Evolutionary conservation across 2,329 filamentous ascomycete genomes (phyloP), one percentile per base, ranked within the genome.

Genomic region (Corniculantispora saksenae): DNA sequence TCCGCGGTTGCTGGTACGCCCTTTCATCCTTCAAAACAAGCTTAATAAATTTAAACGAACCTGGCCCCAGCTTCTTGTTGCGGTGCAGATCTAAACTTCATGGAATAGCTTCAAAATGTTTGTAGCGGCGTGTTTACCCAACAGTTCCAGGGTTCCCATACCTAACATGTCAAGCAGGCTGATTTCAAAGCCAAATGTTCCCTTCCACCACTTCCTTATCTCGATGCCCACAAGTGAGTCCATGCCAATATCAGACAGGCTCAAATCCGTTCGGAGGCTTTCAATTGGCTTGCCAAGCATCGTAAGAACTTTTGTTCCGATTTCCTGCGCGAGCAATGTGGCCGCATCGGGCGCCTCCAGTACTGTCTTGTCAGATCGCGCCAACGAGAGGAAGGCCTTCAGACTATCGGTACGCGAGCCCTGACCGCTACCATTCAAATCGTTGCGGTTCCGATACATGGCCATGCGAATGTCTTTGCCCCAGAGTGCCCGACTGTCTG

Each of bases 201-300:
- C 62, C 15, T 65, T 40, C 25, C 67, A 59, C 69, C 69, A 71
- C 38, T 67, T 68, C 3, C 67, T 66, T 10, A 71, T 64, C 61
- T 71, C 69, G 21, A 71, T 66, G 4, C 61, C 69, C 1, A 71
- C 66, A 35, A 71, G 40, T 13, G 69, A 70, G 48, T 71, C 69
- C 21, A 69, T 40, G 54, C 66, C 67, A 10, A 70, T 17, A 12
- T 63, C 70, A 50, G 58, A 63, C 58, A 66, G 65, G 35, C 35
- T 62, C 50, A 50, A 23, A 10, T 32, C 62, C 47, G 32, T 65
- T 25, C 47, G 63, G 13, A 59, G 62, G 19, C 48, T 63, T 57
- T 58, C 68, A 27, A 68, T 54, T 10, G 53, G 50, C 21, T 53
- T 59, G 51, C 69, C 67, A 38, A 59, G 51, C 45, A 70, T 67